phyloP scores from a whole-genome alignment of 179 eudicot genomes.

The Beta corolliflora region DNA sequence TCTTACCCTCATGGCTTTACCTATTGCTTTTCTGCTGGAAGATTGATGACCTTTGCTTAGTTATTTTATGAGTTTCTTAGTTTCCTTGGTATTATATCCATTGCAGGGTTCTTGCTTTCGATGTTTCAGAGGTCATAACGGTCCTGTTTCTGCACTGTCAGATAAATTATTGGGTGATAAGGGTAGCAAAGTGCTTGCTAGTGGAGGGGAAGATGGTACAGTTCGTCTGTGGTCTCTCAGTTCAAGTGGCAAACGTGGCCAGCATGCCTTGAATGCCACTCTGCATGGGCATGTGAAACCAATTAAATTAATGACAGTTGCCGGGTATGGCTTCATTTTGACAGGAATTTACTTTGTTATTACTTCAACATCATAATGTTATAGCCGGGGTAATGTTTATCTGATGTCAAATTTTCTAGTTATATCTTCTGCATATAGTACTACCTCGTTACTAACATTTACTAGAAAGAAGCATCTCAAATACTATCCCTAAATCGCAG shows the following conservation, averaged over 20 bases:
- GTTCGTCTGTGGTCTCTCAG: conserved; percentile 81
- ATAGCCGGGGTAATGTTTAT: not conserved
- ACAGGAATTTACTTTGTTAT: not conserved
- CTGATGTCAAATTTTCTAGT: not conserved
- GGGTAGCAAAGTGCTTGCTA: conserved; percentile 60
- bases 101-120: conserved; percentile 56
- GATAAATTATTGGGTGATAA: conserved; percentile 61
- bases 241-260: conserved; percentile 66
- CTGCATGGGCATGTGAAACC: conserved; percentile 72
- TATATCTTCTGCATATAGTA: not conserved
- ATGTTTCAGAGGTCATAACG: conserved; percentile 71
- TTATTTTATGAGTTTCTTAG: not conserved
- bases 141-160: conserved; percentile 67
- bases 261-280: conserved; percentile 62
- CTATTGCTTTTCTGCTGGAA: not conserved
- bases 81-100: conserved; percentile 6
- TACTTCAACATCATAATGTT: not conserved
- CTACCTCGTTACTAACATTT: not conserved
- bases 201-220: conserved; percentile 80
- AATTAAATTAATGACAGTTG: conserved; percentile 55
- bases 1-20: not conserved
- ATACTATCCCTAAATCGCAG: not conserved
- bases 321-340: conserved; percentile 51
- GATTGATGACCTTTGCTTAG: not conserved
- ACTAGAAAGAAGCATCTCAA: not conserved